A percentile compares a stretch with the other conserved stretches of the same genome.
Evolutionary conservation across 2,329 filamentous ascomycete species (phyloP).

Genomic region (Karstenula rhodostoma): DNA sequence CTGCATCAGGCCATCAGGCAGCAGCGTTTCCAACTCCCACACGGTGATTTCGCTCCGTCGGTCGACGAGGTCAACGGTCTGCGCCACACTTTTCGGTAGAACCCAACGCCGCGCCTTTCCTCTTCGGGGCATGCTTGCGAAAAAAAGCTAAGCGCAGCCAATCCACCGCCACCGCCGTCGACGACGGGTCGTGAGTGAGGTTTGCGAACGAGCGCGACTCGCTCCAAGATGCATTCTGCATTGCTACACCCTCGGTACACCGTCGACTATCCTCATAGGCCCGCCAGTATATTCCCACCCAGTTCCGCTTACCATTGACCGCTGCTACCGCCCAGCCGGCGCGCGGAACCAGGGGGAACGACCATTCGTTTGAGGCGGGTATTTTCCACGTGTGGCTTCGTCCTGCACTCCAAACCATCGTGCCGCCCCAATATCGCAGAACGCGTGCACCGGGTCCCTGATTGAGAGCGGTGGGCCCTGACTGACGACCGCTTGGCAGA

Average conservation of each 20-base stretch:
- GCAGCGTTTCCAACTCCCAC: not conserved
- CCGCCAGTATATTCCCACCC: not conserved
- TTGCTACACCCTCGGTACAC: not conserved
- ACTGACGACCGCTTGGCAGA: slow-evolving; percentile 8
- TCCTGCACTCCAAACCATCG: not conserved
- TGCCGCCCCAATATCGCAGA: slow-evolving; percentile 1
- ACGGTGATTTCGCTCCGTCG: not conserved
- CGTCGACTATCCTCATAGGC: not conserved
- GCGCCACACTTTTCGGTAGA: slow-evolving; percentile 2
- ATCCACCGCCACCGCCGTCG: not conserved
- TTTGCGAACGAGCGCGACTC: slow-evolving; percentile 4
- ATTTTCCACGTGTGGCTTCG: slow-evolving; percentile 1
- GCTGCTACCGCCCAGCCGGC: slow-evolving; percentile 1
- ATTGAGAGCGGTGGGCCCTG: not conserved
- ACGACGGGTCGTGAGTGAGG: not conserved
- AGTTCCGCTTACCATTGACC: slow-evolving; percentile 1
- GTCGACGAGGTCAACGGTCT: not conserved
- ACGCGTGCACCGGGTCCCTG: slow-evolving; percentile 2
- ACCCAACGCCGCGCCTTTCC: not conserved
- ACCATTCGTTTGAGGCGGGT: not conserved
- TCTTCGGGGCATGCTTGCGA: slow-evolving; percentile 1
- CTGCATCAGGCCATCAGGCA: slow-evolving; percentile 9
- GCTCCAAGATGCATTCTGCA: slow-evolving; percentile 5
- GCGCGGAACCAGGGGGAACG: not conserved
- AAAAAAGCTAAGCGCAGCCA: not conserved